Evolutionary conservation across 192 early-diverging fungal species (phyloP).

Genomic region (Chytriomyces hyalinus): DNA sequence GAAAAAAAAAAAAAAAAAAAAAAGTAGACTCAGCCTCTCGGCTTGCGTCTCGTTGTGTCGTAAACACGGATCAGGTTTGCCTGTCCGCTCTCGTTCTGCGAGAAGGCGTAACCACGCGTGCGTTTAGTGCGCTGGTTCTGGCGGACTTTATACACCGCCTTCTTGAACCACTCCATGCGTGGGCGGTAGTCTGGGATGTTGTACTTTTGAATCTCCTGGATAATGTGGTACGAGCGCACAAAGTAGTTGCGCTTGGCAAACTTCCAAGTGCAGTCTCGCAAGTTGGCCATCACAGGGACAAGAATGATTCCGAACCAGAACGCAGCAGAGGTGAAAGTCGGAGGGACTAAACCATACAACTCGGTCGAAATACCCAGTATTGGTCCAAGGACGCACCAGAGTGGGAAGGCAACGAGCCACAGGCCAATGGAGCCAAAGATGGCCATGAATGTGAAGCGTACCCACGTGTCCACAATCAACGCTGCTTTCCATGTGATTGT

Average conservation of each 20-base stretch:
- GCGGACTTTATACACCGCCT: conserved; percentile 96
- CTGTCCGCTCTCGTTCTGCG: conserved; percentile 97
- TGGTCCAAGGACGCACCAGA: conserved; percentile 80
- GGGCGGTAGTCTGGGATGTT: conserved; percentile 99
- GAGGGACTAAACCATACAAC: conserved; percentile 49
- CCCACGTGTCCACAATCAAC: conserved; percentile 90
- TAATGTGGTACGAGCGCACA: conserved; percentile 89
- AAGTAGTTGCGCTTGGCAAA: conserved; percentile 83
- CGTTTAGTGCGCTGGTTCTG: conserved; percentile 87
- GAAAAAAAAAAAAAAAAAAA: too few species aligned
- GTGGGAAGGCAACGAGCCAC: conserved; percentile 87
- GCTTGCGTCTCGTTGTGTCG: conserved; percentile 77
- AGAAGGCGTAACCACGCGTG: conserved; percentile 97
- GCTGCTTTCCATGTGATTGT: conserved; percentile 92
- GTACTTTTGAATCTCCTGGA: conserved; percentile 99
- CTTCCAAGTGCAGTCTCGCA: conserved; percentile 94
- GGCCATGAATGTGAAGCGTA: conserved; percentile 91
- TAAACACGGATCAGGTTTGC: conserved; percentile 81
- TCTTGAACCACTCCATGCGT: conserved; percentile 96
- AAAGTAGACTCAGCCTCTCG: conserved; percentile 25
- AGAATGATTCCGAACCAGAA: conserved; percentile 91
- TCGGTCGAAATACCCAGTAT: conserved; percentile 57
- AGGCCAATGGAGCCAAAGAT: conserved; percentile 87
- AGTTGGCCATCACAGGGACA: conserved; percentile 81
- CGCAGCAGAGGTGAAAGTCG: conserved; percentile 44